Conservation (phyloP, 805 yeast genomes). For the Saccharomycopsis selenospora region DNA sequence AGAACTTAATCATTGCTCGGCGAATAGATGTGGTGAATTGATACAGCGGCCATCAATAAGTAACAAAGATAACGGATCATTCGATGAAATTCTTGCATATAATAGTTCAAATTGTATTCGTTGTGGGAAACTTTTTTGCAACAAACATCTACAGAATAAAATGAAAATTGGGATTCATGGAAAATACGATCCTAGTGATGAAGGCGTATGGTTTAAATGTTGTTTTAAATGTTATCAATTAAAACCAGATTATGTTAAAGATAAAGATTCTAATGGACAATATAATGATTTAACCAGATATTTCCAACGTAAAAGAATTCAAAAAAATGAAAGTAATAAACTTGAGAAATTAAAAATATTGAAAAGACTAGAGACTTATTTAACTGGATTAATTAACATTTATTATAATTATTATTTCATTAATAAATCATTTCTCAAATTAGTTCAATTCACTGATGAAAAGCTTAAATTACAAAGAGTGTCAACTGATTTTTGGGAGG, state of each 20-base stretch:
- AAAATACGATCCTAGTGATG: constrained; percentile 33
- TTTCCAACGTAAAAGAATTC: constrained; percentile 38
- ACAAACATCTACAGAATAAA: constrained; percentile 49
- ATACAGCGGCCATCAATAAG: neutral
- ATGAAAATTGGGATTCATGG: constrained; percentile 45
- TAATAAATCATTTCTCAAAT: constrained; percentile 22
- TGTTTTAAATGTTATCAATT: constrained; percentile 54
- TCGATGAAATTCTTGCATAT: neutral
- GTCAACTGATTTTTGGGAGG: constrained; percentile 57
- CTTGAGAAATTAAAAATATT: constrained; percentile 53
- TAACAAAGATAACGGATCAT: neutral
- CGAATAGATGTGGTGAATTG: neutral
- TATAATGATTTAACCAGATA: constrained; percentile 37
- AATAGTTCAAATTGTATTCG: constrained; percentile 8
- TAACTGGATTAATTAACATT: constrained; percentile 27
- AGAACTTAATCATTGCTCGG: constrained; percentile 3
- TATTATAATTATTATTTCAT: constrained; percentile 24
- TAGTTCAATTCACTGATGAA: constrained; percentile 26
- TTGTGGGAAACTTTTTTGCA: constrained; percentile 70
- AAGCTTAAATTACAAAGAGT: constrained; percentile 25
- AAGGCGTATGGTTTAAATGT: constrained; percentile 64
- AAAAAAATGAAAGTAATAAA: constrained; percentile 40
- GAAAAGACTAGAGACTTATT: constrained; percentile 47
- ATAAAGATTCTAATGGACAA: constrained; percentile 30
- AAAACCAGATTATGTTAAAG: constrained; percentile 46